Evolutionary conservation across 139 green algal species (phyloP), one percentile per base, ranked within the genome.

Genomic region (Astrephomene gubernaculifera): DNA sequence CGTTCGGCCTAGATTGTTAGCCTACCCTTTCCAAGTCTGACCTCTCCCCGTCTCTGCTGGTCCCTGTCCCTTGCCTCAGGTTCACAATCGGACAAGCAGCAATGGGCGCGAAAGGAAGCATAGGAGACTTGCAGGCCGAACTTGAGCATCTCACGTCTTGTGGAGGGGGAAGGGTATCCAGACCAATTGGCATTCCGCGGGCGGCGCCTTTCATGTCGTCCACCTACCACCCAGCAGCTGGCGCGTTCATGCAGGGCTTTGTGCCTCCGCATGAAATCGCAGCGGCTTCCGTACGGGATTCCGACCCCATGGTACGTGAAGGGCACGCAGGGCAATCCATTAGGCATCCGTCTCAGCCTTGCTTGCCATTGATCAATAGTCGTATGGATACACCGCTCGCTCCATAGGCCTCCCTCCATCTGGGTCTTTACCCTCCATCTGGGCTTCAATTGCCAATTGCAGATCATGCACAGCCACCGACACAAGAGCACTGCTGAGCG

Each of bases 401-500:
- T 9, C 3, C 60, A 19, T 29, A 29, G 6, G 61, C 61, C 61
- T 38, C 24, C 24, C 61, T n/a, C 64, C 10, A 12, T n/a, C 64
- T 14, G 19, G 8, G 57, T 24, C n/a, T n/a, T n/a, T n/a, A n/a
- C n/a, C n/a, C n/a, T n/a, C n/a, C n/a, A n/a, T n/a, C n/a, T n/a
- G n/a, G n/a, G n/a, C n/a, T n/a, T n/a, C n/a, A n/a, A n/a, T n/a
- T n/a, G n/a, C 17, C 17, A 44, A 14, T 22, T 29, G 45, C 78
- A 84, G 63, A 14, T 52, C 21, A 31, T 39, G 43, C 78, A 84
- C 63, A 84, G 78, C 43, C 78, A 84, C 52, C 78, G 78, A 3
- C 78, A 84, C 64, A 84, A 84, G 78, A 67, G 43, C 9, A 84
- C 67, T 0, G 78, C 78, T 2, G 78, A 84, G 14, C 60, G 78